Conservation (phyloP, 2,329 filamentous ascomycete genomes). For the Penicillium sp. region DNA sequence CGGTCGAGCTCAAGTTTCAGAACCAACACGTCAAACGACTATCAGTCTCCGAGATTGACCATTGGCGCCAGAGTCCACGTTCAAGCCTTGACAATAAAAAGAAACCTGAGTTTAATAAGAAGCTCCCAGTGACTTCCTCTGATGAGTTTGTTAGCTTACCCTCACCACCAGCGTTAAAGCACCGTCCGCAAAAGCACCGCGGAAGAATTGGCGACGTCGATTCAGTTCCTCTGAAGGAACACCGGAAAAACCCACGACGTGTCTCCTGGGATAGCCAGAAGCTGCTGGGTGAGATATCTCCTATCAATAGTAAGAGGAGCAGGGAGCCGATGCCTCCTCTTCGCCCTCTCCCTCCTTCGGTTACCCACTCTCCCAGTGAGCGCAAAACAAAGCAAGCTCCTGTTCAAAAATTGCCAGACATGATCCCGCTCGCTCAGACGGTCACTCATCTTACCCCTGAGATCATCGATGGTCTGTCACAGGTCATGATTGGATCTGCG, state of each 20-base stretch:
- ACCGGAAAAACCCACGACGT: constrained; percentile 30
- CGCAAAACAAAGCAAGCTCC: constrained; percentile 14
- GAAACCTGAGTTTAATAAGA: constrained; percentile 31
- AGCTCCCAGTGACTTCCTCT: constrained; percentile 26
- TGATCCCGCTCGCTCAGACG: constrained; percentile 26
- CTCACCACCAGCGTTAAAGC: constrained; percentile 40
- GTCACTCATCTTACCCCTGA: constrained; percentile 35
- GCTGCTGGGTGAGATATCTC: constrained; percentile 26
- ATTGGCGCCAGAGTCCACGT: constrained; percentile 33
- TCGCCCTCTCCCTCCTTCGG: constrained; percentile 9
- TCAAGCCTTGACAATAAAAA: constrained; percentile 32
- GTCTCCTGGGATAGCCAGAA: constrained; percentile 41
- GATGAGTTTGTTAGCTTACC: constrained; percentile 29
- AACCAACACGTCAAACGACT: constrained; percentile 40
- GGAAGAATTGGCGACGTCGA: constrained; percentile 27
- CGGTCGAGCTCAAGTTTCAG: constrained; percentile 37
- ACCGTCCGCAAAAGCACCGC: constrained; percentile 39
- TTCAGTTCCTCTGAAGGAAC: constrained; percentile 13
- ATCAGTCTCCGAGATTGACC: constrained; percentile 37
- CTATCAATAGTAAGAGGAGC: constrained; percentile 10
- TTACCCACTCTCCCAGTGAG: constrained; percentile 19
- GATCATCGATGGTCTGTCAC: constrained; percentile 36
- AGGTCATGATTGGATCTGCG: constrained; percentile 34
- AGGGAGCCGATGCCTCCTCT: not conserved
- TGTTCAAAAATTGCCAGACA: constrained; percentile 10